A percentile compares a stretch with the other conserved stretches of the same genome.
These are phyloP conservation scores for Erythrophleum fordii DNA, from an alignment of 306 rosid genomes.

Conservation along the genomic window DNA sequence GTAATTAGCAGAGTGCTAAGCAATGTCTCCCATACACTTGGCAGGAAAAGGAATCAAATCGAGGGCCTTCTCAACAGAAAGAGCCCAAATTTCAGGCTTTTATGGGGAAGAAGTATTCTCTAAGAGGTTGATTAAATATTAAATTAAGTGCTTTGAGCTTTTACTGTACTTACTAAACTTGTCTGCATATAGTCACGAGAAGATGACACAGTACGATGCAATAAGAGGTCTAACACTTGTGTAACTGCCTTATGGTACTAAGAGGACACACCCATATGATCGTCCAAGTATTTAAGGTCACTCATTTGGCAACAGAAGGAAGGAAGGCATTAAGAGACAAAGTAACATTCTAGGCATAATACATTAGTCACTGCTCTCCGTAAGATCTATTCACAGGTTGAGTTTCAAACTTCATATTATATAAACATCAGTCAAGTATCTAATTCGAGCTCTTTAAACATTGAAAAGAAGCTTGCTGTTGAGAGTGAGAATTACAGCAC, in stretches of 20 bases:
- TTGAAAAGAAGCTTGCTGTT: neutral
- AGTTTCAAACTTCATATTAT: neutral
- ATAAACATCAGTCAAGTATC: neutral
- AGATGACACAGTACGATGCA: neutral
- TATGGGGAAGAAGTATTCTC: slow-evolving; percentile 67
- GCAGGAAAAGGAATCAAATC: slow-evolving; percentile 59
- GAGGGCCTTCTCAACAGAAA: slow-evolving; percentile 49
- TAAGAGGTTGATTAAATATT: slow-evolving; percentile 55
- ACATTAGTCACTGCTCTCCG: neutral
- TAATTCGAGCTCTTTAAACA: neutral
- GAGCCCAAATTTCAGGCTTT: slow-evolving; percentile 73
- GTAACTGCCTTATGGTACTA: neutral
- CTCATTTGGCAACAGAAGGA: neutral
- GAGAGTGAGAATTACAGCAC: neutral
- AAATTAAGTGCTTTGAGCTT: neutral
- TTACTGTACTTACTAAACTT: neutral
- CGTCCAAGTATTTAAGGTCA: neutral
- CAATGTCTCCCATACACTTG: neutral
- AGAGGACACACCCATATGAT: neutral
- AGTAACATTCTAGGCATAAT: neutral
- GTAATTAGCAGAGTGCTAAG: neutral
- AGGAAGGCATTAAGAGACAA: neutral
- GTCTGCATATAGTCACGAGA: neutral
- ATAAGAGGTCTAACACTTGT: neutral
- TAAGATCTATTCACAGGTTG: neutral